Base-by-base conservation (phyloP, 2,329 filamentous ascomycete species). In the Verticillium dahliae region DNA sequence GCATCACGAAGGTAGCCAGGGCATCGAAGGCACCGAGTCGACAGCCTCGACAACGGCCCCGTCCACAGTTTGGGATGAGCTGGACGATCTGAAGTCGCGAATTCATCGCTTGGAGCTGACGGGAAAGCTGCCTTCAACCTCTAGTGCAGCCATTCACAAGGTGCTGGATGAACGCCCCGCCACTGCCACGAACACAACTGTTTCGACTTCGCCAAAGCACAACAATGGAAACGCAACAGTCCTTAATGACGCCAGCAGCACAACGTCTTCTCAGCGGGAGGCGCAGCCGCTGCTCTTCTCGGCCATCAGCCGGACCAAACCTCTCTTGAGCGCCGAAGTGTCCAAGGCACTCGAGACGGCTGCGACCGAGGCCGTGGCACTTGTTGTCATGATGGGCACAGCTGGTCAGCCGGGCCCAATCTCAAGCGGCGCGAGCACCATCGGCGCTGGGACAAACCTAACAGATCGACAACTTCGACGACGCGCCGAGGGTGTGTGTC, bases 31-130 rank as follows among this genome's bases (percentile, higher is more conserved):
- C 9, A 92, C 92, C 0, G 92, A 95, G 69, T 98, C 95, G 0
- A 94, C 90, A 0, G 83, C 90, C 38, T 98, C 95, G 0, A 95
- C 91, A 0, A 92, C 89, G 1, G 92, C 91, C 1, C 91, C 93
- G 13, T 96, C 92, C 1, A 97, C 92, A 0, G 91, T 99, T 2
- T 99, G 95, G 95, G 95, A 98, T 72, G 95, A 99, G 74, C 78
- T 99, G 34, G 95, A 98, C 68, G 95, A 98, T 66, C 78, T 99
- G 56, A 98, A 98, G 73, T 95, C 91, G 50, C 87, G 95, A 35
- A 97, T 99, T 68, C 88, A 91, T 68, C 90, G 92, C 63, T 83
- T 99, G 10, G 95, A 98, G 73, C 76, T 96, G 67, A 96, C 91
- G 2, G 93, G 93, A 62, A 97, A 96, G 74, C 78, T 95, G 38